Evolutionary conservation across 139 green algal genomes (phyloP).

Genomic region (Closterium sp.): DNA sequence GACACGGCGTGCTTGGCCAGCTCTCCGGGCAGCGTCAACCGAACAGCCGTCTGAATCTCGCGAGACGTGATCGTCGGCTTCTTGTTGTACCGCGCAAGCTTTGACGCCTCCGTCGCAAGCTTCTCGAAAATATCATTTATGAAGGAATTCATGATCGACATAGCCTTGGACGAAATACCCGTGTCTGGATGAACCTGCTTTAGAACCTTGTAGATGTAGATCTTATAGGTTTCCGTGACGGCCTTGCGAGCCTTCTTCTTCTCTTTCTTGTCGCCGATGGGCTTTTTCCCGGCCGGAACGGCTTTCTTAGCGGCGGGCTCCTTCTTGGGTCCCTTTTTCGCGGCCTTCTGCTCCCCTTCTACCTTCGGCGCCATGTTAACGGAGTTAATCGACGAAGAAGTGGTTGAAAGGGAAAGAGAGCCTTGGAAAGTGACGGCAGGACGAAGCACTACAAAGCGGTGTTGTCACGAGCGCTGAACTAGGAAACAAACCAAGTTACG

Average conservation of each 20-base stretch:
- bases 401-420: too few species aligned
- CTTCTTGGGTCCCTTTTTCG: conserved; percentile 36
- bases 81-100: conserved; percentile 77
- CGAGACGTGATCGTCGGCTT: conserved; percentile 77
- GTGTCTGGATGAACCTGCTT: conserved; percentile 85
- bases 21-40: conserved; percentile 77
- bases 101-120: conserved; percentile 76
- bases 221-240: conserved; percentile 92
- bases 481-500: too few species aligned
- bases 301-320: conserved; percentile 41
- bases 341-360: conserved; percentile 17
- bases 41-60: too few species aligned
- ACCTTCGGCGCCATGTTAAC: conserved; percentile 16
- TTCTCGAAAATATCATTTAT: conserved; percentile 77
- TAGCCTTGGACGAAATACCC: conserved; percentile 78
- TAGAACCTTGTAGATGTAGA: conserved; percentile 98
- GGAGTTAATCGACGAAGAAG: too few species aligned
- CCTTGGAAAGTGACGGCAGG: too few species aligned
- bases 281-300: conserved; percentile 58
- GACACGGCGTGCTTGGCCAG: conserved; percentile 83
- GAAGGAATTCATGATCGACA: conserved; percentile 91
- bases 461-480: too few species aligned
- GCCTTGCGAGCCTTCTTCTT: conserved; percentile 60
- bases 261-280: conserved; percentile 45
- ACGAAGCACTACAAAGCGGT: too few species aligned